A percentile compares a stretch with the other conserved stretches of the same genome.
Conservation (phyloP, 257 asterid genomes). For the Orobanche coerulescens region DNA sequence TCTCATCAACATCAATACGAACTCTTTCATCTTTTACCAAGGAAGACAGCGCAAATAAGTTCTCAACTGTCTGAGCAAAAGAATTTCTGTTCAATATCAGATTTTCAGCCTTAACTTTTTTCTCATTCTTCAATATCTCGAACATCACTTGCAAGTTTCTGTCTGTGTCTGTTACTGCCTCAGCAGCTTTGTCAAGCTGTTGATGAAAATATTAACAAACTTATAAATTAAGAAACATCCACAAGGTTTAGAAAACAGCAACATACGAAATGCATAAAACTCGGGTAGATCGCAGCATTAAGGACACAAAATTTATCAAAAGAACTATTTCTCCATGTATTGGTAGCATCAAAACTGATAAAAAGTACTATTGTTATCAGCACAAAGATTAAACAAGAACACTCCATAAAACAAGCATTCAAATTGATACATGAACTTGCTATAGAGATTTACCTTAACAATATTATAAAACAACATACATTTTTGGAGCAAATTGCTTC, state of each 20-base stretch:
- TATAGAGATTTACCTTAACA: background rate
- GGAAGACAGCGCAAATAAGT: slow-evolving; percentile 54
- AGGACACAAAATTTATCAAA: background rate
- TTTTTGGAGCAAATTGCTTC: background rate
- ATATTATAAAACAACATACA: background rate
- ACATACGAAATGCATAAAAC: background rate
- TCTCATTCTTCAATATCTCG: slow-evolving; percentile 29
- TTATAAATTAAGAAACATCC: background rate
- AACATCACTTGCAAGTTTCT: slow-evolving; percentile 34
- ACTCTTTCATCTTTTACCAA: slow-evolving; percentile 55
- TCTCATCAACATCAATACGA: slow-evolving; percentile 30
- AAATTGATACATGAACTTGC: background rate
- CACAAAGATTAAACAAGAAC: background rate
- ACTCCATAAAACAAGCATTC: background rate
- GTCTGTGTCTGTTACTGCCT: slow-evolving; percentile 32
- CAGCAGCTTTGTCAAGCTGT: slow-evolving; percentile 31
- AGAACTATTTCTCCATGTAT: background rate
- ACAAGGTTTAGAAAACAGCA: background rate
- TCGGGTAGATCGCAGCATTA: too few relatives aligned
- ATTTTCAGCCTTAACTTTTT: slow-evolving; percentile 34
- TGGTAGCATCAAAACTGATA: background rate
- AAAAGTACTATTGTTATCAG: too few relatives aligned
- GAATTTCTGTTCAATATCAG: slow-evolving; percentile 38
- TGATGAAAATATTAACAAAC: background rate
- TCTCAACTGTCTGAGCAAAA: slow-evolving; percentile 54